Evolutionary conservation across 495 filamentous ascomycete genomes (phyloP).

Genomic region (Aspergillus sclerotiicarbonarius): DNA sequence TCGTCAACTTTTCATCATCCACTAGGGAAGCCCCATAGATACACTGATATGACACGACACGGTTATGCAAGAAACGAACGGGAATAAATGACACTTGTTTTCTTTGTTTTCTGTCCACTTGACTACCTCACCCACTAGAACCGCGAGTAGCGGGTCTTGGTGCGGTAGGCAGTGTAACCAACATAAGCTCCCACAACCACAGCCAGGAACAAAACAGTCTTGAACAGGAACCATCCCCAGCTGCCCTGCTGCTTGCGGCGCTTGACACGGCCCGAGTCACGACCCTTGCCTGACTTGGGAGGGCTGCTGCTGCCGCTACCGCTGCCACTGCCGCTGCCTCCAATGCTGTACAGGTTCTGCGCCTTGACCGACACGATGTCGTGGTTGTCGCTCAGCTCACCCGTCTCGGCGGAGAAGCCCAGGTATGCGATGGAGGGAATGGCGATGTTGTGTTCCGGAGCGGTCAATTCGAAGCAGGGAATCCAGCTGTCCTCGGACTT

Average conservation of each 20-base stretch:
- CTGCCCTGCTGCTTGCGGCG: conserved; percentile 52
- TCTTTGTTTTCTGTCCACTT: conserved; percentile 9
- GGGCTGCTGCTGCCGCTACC: conserved; percentile 35
- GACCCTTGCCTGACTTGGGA: conserved; percentile 33
- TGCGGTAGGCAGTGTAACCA: conserved; percentile 79
- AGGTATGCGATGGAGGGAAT: conserved; percentile 91
- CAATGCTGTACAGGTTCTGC: conserved; percentile 80
- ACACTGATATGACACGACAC: conserved; percentile 4
- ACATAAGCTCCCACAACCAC: conserved; percentile 72
- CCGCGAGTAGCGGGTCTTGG: conserved; percentile 68
- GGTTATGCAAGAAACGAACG: conserved; percentile 22
- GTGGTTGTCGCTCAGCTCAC: conserved; percentile 96
- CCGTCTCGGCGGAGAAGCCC: conserved; percentile 93
- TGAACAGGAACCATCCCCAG: conserved; percentile 93
- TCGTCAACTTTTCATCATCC: conserved; percentile 13
- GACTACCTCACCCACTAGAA: conserved; percentile 52
- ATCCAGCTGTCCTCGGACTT: conserved; percentile 86
- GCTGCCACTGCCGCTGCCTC: conserved; percentile 29
- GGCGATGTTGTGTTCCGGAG: conserved; percentile 64
- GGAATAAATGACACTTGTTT: conserved; percentile 4
- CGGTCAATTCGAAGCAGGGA: conserved; percentile 73
- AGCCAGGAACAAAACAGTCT: conserved; percentile 72
- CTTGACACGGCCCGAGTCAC: conserved; percentile 36
- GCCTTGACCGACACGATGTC: conserved; percentile 88
- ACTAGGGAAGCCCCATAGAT: conserved; percentile 16